Evolutionary conservation across 768 basidiomycete species (phyloP).

Genomic region (Macrocybe gigantea): DNA sequence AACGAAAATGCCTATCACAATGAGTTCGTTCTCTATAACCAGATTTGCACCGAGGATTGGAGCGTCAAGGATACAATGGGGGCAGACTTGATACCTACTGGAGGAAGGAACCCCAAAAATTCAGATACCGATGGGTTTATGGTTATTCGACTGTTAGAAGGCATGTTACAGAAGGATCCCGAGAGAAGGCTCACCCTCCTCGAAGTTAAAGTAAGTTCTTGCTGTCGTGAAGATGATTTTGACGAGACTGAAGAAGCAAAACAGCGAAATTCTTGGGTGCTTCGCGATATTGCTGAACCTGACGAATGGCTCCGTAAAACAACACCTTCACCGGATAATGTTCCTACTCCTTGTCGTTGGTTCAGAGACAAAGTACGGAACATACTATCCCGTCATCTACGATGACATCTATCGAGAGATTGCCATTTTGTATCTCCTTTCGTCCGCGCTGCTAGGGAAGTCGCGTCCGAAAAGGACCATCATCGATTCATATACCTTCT

Average conservation of each 20-base stretch:
- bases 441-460: too few species aligned
- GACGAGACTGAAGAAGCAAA: background rate
- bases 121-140: conserved; percentile 36
- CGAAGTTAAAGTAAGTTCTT: conserved; percentile 63
- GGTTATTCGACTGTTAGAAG: conserved; percentile 67
- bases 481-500: too few species aligned
- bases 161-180: conserved; percentile 78
- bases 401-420: too few species aligned
- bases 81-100: conserved; percentile 44
- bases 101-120: conserved; percentile 7
- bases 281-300: conserved; percentile 59
- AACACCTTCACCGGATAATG: conserved; percentile 13
- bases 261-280: conserved; percentile 44
- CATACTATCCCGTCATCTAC: too few species aligned
- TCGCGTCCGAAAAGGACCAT: too few species aligned
- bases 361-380: too few species aligned
- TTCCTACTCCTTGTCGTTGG: too few species aligned
- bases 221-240: conserved; percentile 8
- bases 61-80: conserved; percentile 66
- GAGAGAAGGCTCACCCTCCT: conserved; percentile 68
- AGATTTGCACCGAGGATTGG: conserved; percentile 78
- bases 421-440: too few species aligned
- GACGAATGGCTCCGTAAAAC: conserved; percentile 59
- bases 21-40: conserved; percentile 74
- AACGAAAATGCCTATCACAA: conserved; percentile 9